These are phyloP conservation scores for Thyridium curvatum DNA, from an alignment of 2,329 filamentous ascomycete species.

Conservation along the genomic window DNA sequence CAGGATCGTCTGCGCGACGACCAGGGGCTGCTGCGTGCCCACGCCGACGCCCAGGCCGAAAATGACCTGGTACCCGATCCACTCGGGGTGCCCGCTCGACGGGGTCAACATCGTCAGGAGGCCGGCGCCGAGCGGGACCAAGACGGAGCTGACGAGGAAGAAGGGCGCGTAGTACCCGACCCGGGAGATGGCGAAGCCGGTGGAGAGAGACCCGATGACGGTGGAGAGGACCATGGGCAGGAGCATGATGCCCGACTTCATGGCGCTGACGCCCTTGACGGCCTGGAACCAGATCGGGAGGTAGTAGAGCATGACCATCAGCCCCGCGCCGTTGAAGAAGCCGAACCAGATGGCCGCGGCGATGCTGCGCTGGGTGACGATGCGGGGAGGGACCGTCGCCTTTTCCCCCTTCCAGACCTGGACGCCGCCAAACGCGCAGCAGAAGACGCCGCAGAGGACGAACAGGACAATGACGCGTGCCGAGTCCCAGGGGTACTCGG, in stretches of 20 bases:
- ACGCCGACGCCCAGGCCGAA: conserved; percentile 30
- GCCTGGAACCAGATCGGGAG: conserved; percentile 36
- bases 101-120: conserved; percentile 28
- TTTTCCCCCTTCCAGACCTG: conserved; percentile 24
- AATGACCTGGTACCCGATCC: conserved; percentile 30
- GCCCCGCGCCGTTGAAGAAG: conserved; percentile 2
- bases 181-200: conserved; percentile 25
- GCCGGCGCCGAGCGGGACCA: conserved; percentile 25
- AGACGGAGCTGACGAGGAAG: conserved; percentile 17
- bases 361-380: conserved; percentile 27
- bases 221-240: conserved; percentile 30
- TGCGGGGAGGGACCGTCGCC: conserved; percentile 33
- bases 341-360: neutral
- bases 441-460: conserved; percentile 23
- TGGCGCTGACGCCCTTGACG: conserved; percentile 28
- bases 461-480: conserved; percentile 28
- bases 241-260: conserved; percentile 30
- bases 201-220: conserved; percentile 27
- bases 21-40: conserved; percentile 28
- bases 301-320: conserved; percentile 8
- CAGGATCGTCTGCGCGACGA: conserved; percentile 31
- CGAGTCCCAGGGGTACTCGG: conserved; percentile 11
- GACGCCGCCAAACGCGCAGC: conserved; percentile 20
- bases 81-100: conserved; percentile 15
- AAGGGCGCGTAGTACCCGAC: conserved; percentile 33